Conservation (phyloP, 2,329 filamentous ascomycete species). For the Iodosphaeria phyllophila region DNA sequence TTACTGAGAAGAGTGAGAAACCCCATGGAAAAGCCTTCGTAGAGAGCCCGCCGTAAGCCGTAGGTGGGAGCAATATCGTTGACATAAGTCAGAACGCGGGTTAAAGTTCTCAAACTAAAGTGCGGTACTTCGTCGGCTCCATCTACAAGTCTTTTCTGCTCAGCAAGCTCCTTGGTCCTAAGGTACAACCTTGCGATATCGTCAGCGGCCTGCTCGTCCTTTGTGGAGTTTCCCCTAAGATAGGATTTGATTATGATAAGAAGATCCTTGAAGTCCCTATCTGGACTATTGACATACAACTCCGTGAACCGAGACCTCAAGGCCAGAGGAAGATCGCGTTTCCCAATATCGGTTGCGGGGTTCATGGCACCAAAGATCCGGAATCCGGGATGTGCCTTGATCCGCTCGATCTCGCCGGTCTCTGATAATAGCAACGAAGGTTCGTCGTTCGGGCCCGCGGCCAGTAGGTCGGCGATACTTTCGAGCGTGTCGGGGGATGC, state of each 20-base stretch:
- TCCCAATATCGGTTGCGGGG: constrained; percentile 90
- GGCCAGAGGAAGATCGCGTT: constrained; percentile 78
- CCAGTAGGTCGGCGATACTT: constrained; percentile 74
- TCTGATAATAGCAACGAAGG: constrained; percentile 84
- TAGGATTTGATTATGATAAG: constrained; percentile 80
- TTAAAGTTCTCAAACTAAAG: constrained; percentile 88
- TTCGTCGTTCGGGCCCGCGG: constrained; percentile 47
- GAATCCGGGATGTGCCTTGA: constrained; percentile 81
- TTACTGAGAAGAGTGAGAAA: constrained; percentile 79
- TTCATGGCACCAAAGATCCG: constrained; percentile 98
- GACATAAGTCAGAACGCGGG: constrained; percentile 75
- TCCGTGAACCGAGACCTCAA: constrained; percentile 89
- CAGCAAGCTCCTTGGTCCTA: constrained; percentile 64
- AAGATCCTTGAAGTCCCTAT: constrained; percentile 71
- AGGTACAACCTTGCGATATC: constrained; percentile 80
- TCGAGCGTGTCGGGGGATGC: constrained; percentile 90
- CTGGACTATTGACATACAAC: constrained; percentile 81
- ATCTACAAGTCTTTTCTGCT: constrained; percentile 74
- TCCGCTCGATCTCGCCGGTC: constrained; percentile 78
- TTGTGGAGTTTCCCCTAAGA: constrained; percentile 50
- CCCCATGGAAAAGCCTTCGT: constrained; percentile 95
- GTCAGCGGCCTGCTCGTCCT: constrained; percentile 54
- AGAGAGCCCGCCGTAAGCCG: constrained; percentile 68
- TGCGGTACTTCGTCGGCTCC: constrained; percentile 91
- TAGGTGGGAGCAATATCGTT: constrained; percentile 70